phyloP scores from a whole-genome alignment of 352 stramenopile genomes.

The Globisporangium orthogonon region DNA sequence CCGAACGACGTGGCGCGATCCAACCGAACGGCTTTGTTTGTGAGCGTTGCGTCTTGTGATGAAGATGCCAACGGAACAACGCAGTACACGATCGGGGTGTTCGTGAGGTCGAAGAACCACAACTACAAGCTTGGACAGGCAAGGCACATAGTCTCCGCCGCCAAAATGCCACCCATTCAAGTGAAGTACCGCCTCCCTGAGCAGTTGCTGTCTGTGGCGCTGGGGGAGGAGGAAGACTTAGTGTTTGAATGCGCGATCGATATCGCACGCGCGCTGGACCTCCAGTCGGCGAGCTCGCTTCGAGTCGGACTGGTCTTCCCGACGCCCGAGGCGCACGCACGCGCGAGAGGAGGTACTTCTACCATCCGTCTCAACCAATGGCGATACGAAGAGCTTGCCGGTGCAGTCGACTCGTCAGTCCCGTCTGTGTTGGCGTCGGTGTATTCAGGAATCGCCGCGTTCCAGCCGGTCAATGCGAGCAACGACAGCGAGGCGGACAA shows the following conservation, averaged over 20 bases:
- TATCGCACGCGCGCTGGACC: constrained; percentile 36
- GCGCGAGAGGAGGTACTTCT: not conserved
- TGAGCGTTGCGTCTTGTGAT: constrained; percentile 16
- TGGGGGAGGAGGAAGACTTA: constrained; percentile 24
- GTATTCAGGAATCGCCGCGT: constrained; percentile 24
- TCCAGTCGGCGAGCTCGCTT: constrained; percentile 23
- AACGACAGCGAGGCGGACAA: constrained; percentile 10
- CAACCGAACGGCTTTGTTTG: constrained; percentile 29
- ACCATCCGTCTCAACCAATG: constrained; percentile 22
- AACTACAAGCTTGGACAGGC: constrained; percentile 28
- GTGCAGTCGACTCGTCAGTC: constrained; percentile 9
- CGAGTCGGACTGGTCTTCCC: constrained; percentile 49
- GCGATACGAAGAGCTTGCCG: constrained; percentile 20
- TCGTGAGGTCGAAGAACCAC: constrained; percentile 34
- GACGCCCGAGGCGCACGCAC: not conserved
- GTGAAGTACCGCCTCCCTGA: constrained; percentile 39
- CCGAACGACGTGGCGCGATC: constrained; percentile 8
- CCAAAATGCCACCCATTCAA: constrained; percentile 16
- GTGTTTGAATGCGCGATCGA: constrained; percentile 56
- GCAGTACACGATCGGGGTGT: constrained; percentile 33
- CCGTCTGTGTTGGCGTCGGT: constrained; percentile 27
- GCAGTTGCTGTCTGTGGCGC: constrained; percentile 31
- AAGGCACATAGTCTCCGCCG: constrained; percentile 20
- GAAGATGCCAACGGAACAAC: constrained; percentile 1
- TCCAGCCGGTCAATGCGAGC: constrained; percentile 10